Evolutionary conservation across 2,329 filamentous ascomycete species (phyloP), one percentile per base, ranked within the genome.

Genomic region (Emergomyces orientalis): DNA sequence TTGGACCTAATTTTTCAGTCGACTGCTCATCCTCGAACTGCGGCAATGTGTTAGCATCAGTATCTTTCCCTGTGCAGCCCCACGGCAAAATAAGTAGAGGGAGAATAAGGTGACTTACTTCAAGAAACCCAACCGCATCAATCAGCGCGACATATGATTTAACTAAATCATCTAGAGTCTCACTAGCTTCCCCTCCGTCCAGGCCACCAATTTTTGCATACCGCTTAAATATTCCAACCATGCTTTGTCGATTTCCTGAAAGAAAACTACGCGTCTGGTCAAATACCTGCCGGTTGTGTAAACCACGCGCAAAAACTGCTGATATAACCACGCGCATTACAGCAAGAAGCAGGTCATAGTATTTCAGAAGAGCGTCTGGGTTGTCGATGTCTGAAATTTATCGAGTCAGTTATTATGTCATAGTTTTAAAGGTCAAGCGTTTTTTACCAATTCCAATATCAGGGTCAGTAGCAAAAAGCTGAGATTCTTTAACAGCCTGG

Each of bases 161-260:
- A 6, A 92, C 90, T 67, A 97, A 76, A 68, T 93, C 90, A 57
- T 85, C 83, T 45, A 96, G 79, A 66, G 85, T 84, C 62, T 86
- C 80, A 60, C 86, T 85, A 43, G 86, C 78, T 51, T 76, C 73
- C 14, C 76, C 75, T 41, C 73, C 72, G 4, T 75, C 73, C 41
- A 76, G 73, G 47, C 77, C 76, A 22, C 89, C 88, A 63, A 96
- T 89, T 57, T 89, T 89, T 0, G 90, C 90, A 69, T 89, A 90
- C 67, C 91, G 83, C 79, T 99, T 99, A 71, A 99, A 89, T 25
- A 96, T 87, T 55, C 91, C 89, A 66, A 94, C 86, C 69, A 97
- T 90, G 63, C 92, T 86, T 74, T 88, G 86, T 65, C 93, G 83
- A 74, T 96, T 91, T 67, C 94, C 88, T 6, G 84, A 82, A 64